These are phyloP conservation scores for Aspergillus fijiensis DNA, from an alignment of 2,329 filamentous ascomycete species.

Conservation along the genomic window DNA sequence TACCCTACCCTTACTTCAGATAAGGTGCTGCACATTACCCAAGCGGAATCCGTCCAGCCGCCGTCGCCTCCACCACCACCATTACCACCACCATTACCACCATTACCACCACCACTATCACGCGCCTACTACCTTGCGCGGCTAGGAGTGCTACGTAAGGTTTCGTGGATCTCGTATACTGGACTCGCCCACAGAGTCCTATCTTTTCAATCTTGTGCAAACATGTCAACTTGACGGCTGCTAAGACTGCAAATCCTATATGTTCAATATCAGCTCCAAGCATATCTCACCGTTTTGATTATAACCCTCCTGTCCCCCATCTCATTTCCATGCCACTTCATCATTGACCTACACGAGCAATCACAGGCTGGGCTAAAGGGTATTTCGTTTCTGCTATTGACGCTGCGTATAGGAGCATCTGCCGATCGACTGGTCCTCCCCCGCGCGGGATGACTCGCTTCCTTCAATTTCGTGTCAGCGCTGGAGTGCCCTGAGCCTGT, in stretches of 20 bases:
- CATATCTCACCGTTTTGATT: not conserved
- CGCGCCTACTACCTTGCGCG: not conserved
- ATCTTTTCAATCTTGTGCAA: not conserved
- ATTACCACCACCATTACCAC: too few relatives aligned
- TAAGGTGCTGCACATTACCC: too few relatives aligned
- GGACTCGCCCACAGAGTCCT: not conserved
- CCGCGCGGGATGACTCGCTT: conserved; percentile 32
- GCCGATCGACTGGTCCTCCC: not conserved
- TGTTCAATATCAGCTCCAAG: not conserved
- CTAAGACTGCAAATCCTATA: not conserved
- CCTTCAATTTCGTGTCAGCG: conserved; percentile 20
- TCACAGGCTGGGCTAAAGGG: not conserved
- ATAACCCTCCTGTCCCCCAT: not conserved
- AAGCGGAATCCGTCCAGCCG: too few relatives aligned
- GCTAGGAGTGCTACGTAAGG: not conserved
- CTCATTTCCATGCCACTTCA: not conserved
- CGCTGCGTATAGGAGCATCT: not conserved
- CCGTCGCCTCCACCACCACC: too few relatives aligned
- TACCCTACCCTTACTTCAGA: too few relatives aligned
- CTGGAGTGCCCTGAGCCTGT: conserved; percentile 23
- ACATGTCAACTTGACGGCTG: not conserved
- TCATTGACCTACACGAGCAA: not conserved
- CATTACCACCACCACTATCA: too few relatives aligned
- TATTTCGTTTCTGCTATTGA: not conserved
- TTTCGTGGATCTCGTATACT: conserved; percentile 4